A percentile compares a stretch with the other conserved stretches of the same genome.
These are phyloP conservation scores for Phoma herbarum DNA, from an alignment of 2,329 filamentous ascomycete genomes.

Conservation along the genomic window DNA sequence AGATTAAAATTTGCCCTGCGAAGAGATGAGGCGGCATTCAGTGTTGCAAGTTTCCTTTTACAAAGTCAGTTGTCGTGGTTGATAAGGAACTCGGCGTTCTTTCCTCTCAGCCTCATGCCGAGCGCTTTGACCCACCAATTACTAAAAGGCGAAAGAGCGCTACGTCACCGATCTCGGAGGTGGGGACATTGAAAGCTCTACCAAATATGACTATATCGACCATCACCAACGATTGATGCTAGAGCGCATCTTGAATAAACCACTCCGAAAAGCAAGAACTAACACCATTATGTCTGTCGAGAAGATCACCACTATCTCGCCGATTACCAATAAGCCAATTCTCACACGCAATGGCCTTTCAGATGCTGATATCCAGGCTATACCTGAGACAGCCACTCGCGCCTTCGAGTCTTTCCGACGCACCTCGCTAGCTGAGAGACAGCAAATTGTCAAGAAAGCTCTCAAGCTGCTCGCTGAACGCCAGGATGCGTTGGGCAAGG, in stretches of 20 bases:
- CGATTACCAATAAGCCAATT: conserved; percentile 85
- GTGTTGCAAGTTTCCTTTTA: background rate
- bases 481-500: conserved; percentile 81
- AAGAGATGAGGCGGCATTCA: background rate
- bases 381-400: conserved; percentile 76
- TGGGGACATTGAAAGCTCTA: conserved; percentile 18
- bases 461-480: conserved; percentile 73
- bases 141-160: background rate
- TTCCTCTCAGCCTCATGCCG: conserved; percentile 1
- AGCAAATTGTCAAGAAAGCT: conserved; percentile 82
- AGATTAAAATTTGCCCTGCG: background rate
- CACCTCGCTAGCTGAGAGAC: conserved; percentile 76
- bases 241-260: conserved; percentile 29
- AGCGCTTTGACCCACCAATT: conserved; percentile 4
- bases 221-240: conserved; percentile 7
- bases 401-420: conserved; percentile 81
- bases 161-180: conserved; percentile 23
- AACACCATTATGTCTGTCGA: conserved; percentile 60
- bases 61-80: background rate
- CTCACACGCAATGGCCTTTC: conserved; percentile 80
- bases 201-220: conserved; percentile 2
- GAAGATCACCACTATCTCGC: conserved; percentile 82
- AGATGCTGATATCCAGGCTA: conserved; percentile 70
- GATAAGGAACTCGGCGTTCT: conserved; percentile 1
- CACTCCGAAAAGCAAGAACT: conserved; percentile 14